A percentile compares a stretch with the other conserved stretches of the same genome.
phyloP scores from a whole-genome alignment of 163 green algal species.

The Chloromonas sp. region DNA sequence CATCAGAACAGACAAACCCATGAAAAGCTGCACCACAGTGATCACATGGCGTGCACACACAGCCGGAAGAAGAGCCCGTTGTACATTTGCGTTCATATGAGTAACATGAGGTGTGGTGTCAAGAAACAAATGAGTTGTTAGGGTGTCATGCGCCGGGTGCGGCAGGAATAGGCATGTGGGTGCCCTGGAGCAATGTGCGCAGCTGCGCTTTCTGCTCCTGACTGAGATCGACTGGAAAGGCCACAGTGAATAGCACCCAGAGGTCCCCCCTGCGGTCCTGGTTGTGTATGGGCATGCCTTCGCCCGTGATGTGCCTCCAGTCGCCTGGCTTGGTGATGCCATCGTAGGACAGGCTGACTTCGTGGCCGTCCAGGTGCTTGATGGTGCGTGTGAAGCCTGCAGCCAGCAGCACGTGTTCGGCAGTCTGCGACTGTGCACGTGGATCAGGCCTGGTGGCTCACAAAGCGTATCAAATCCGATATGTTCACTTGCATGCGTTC shows the following conservation, averaged over 20 bases:
- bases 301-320: constrained; percentile 37
- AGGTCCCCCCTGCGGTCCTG: constrained; percentile 65
- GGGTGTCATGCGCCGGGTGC: too few relatives aligned
- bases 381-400: constrained; percentile 56
- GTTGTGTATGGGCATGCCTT: constrained; percentile 55
- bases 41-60: too few relatives aligned
- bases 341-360: constrained; percentile 50
- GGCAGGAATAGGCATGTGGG: constrained; percentile 1
- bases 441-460: too few relatives aligned
- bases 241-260: constrained; percentile 76
- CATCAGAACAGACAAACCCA: too few relatives aligned
- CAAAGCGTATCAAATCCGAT: too few relatives aligned
- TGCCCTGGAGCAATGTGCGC: constrained; percentile 42
- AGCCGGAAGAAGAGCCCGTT: too few relatives aligned
- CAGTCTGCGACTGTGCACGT: too few relatives aligned
- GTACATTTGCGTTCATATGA: too few relatives aligned
- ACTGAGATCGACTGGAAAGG: constrained; percentile 72
- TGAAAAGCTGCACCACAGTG: too few relatives aligned
- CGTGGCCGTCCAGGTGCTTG: constrained; percentile 89
- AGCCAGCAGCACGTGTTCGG: background rate
- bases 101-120: too few relatives aligned
- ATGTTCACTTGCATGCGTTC: too few relatives aligned
- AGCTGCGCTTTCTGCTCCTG: constrained; percentile 54
- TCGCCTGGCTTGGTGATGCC: constrained; percentile 75
- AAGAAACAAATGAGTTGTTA: too few relatives aligned